A percentile compares a stretch with the other conserved stretches of the same genome.
Conservation (phyloP, 768 basidiomycete species). For the Rhizopogon vinicolor region DNA sequence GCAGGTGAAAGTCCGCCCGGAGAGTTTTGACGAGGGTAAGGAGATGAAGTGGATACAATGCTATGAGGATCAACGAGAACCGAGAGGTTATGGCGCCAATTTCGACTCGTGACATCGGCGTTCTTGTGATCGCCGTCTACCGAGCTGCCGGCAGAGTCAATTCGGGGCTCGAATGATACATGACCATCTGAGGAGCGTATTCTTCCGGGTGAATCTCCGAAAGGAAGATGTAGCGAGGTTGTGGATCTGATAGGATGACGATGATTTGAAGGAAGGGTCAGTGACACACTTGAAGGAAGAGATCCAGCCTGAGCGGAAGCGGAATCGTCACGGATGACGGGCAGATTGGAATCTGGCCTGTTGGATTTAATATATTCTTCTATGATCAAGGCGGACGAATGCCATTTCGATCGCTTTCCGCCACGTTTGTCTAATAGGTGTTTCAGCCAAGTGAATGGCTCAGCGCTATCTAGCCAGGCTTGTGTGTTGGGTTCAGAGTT, state of each 20-base stretch:
- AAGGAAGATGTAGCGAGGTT: constrained; percentile 34
- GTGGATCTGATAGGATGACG: constrained; percentile 6
- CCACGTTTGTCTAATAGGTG: constrained; percentile 50
- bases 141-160: constrained; percentile 44
- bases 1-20: constrained; percentile 37
- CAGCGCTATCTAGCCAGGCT: constrained; percentile 54
- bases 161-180: constrained; percentile 54
- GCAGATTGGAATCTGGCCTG: constrained; percentile 25
- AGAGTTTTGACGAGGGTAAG: constrained; percentile 17
- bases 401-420: constrained; percentile 47
- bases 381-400: constrained; percentile 63
- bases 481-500: constrained; percentile 42
- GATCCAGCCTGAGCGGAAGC: not conserved
- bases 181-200: constrained; percentile 41
- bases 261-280: constrained; percentile 6
- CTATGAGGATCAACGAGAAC: constrained; percentile 27
- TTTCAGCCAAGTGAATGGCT: constrained; percentile 73
- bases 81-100: constrained; percentile 26
- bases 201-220: constrained; percentile 35
- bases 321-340: constrained; percentile 43
- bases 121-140: constrained; percentile 42
- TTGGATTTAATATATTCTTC: constrained; percentile 58
- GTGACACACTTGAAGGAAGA: constrained; percentile 6
- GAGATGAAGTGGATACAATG: constrained; percentile 31
- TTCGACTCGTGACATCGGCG: constrained; percentile 28